Evolutionary conservation across 257 asterid species (phyloP), one percentile per base, ranked within the genome.

Genomic region (Forsythia viridissima): DNA sequence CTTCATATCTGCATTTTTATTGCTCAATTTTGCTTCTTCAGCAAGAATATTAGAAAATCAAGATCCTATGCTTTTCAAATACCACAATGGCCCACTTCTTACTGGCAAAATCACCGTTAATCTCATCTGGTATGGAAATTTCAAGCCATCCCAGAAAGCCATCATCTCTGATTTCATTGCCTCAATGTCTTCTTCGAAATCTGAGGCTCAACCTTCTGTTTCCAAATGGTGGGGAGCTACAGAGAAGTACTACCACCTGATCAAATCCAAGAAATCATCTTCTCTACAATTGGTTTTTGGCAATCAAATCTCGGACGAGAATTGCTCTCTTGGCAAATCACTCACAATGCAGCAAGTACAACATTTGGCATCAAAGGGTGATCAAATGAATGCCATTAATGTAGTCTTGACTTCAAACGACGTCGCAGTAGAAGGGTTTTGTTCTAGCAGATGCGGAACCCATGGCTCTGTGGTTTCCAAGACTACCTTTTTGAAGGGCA

Each of bases 41-140:
- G 69, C 39, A 21, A 63, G 69, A 63, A 63, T 63, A 20, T 63
- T 63, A 24, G 69, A 63, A 82, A 87, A 7, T 79, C 51, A 40
- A 85, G 79, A 77, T 78, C 40, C 80, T 77, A 85, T 48, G 69
- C 74, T 84, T 0, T 71, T 89, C 73, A 72, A 79, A 2, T 89
- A 89, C 82, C 93, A 89, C 86, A 86, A 82, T 11, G 93, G 93
- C 39, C 67, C 90, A 39, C 88, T 89, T 13, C 85, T 89, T 0
- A 48, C 72, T 6, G 93, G 93, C 1, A 85, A 82, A 76, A 81
- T 84, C 8, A 75, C 93, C 11, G 78, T 89, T 8, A 89, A 89
- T 48, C 46, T 89, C 15, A 85, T 89, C 3, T 89, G 91, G 90
- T 89, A 89, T 66, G 93, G 93, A 1, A 85, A 87, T 4, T 89